Evolutionary conservation across 2,329 filamentous ascomycete species (phyloP).

Genomic region (Atkinsonella hypoxylon): DNA sequence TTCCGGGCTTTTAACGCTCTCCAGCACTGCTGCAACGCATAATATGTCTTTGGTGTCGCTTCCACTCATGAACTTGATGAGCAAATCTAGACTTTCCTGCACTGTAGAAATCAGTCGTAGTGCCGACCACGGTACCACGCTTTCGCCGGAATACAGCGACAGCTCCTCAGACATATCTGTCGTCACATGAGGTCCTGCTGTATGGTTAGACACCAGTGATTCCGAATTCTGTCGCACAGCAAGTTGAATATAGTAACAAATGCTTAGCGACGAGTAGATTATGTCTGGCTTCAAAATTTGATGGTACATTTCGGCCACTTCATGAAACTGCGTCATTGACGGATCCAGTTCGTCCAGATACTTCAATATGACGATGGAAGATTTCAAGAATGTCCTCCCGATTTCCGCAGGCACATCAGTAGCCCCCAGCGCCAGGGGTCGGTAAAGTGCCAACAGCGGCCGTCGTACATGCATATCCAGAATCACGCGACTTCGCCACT

Average conservation of each 20-base stretch:
- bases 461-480: conserved; percentile 43
- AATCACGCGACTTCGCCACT: conserved; percentile 38
- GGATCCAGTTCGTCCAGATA: conserved; percentile 44
- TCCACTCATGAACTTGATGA: conserved; percentile 34
- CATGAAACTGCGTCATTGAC: conserved; percentile 30
- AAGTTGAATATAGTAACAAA: conserved; percentile 42
- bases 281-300: conserved; percentile 42
- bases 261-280: conserved; percentile 40
- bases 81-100: conserved; percentile 33
- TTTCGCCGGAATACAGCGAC: conserved; percentile 22
- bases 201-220: conserved; percentile 16
- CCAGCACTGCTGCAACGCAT: conserved; percentile 34
- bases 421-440: conserved; percentile 41
- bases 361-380: conserved; percentile 42
- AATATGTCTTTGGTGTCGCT: conserved; percentile 39
- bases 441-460: conserved; percentile 39
- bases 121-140: conserved; percentile 29
- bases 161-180: conserved; percentile 3
- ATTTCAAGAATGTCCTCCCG: conserved; percentile 38
- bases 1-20: conserved; percentile 31
- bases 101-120: conserved; percentile 30
- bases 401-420: conserved; percentile 38
- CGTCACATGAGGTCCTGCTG: conserved; percentile 19
- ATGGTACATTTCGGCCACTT: conserved; percentile 40
- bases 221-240: conserved; percentile 19